Evolutionary conservation across 1,284 basidiomycete species (phyloP).

Genomic region (Cryptococcus maquisensis): DNA sequence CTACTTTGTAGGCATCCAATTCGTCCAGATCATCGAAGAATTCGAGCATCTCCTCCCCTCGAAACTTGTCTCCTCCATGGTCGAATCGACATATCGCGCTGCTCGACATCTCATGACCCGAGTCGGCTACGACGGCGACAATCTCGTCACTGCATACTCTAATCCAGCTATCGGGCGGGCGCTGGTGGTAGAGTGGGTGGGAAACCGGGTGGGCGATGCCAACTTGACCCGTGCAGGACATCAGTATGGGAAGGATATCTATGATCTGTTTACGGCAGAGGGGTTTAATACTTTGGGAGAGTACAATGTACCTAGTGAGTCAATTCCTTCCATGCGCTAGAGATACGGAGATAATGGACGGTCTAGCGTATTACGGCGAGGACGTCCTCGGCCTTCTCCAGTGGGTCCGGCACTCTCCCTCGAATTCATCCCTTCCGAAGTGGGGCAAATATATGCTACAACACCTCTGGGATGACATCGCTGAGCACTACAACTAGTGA

Average conservation of each 20-base stretch:
- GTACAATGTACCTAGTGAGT: slow-evolving; percentile 18
- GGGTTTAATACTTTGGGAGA: slow-evolving; percentile 17
- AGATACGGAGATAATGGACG: not conserved
- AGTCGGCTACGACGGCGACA: slow-evolving; percentile 19
- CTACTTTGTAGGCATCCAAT: slow-evolving; percentile 14
- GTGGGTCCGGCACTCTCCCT: slow-evolving; percentile 14
- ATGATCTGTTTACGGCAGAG: slow-evolving; percentile 16
- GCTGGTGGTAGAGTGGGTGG: slow-evolving; percentile 14
- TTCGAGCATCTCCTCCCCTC: slow-evolving; percentile 13
- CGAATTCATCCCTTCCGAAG: slow-evolving; percentile 5
- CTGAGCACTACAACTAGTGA: slow-evolving; percentile 17
- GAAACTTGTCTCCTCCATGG: slow-evolving; percentile 10
- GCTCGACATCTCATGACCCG: slow-evolving; percentile 17
- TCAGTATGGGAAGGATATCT: slow-evolving; percentile 14
- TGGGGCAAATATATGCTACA: slow-evolving; percentile 12
- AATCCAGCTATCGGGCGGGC: slow-evolving; percentile 16
- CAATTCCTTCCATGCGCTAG: not conserved
- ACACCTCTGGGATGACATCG: slow-evolving; percentile 16
- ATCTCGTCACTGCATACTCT: slow-evolving; percentile 18
- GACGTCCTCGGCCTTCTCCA: slow-evolving; percentile 10
- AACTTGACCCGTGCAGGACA: slow-evolving; percentile 14
- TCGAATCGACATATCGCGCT: slow-evolving; percentile 11
- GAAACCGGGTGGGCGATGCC: slow-evolving; percentile 7
- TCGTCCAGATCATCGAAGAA: slow-evolving; percentile 18
- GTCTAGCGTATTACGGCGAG: slow-evolving; percentile 13